Base-by-base conservation (phyloP, 1,139 yeast species). In the Candida gigantensis region DNA sequence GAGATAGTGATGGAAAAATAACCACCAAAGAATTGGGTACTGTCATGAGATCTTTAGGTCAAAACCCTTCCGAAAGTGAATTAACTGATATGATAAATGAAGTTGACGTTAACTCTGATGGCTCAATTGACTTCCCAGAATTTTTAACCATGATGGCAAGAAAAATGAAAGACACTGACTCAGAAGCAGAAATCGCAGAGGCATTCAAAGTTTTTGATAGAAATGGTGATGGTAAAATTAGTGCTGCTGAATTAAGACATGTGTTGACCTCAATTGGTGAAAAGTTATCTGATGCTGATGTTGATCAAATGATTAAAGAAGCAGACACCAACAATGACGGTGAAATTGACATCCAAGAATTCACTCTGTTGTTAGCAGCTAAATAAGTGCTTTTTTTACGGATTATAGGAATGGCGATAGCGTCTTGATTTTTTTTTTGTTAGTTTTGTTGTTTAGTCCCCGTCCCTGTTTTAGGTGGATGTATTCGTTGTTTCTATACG, bases 201-300 rank as follows among this genome's bases (percentile, higher is more conserved):
- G 98, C 98, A 11, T 92, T 92, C 74, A 90, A 90, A 67, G 98
- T 92, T 32, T 88, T 89, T 58, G 87, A 81, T 65, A 74, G 88
- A 59, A 95, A 92, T 61, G 97, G 97, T 40, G 97, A 92, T 60
- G 99, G 98, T 45, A 85, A 84, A 65, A 92, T 92, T 57, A 85
- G 95, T 41, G 92, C 95, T 42, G 95, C 96, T 45, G 99, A 92
- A 69, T 79, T 92, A 62, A 84, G 95, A 66, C 96, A 90, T 60
- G 97, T 92, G 33, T 81, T 92, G 68, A 90, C 97, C 30, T 87
- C 97, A 9, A 89, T 94, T 59, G 98, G 98, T 50, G 98, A 92
- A 65, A 88, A 87, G 63, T 76, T 92, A 55, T 81, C 95, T 23
- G 97, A 92, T 52, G 95, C 90, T 37, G 98, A 92, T 64, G 96